A percentile compares a stretch with the other conserved stretches of the same genome.
phyloP scores from a whole-genome alignment of 2,329 filamentous ascomycete species.

The Dothideomycetidae sp. region DNA sequence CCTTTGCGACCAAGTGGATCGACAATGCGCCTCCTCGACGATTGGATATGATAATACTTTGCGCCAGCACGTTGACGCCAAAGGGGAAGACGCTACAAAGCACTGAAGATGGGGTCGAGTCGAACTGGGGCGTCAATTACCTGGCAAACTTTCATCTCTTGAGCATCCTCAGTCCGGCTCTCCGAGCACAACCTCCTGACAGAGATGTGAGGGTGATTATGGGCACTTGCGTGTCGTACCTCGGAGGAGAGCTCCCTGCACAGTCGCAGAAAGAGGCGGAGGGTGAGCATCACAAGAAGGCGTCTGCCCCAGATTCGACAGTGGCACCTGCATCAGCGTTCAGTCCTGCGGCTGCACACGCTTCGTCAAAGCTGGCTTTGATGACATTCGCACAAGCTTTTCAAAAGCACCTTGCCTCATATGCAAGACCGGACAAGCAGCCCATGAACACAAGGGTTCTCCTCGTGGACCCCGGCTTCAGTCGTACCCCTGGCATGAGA shows the following conservation, averaged over 20 bases:
- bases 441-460: constrained; percentile 74
- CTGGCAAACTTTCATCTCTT: constrained; percentile 91
- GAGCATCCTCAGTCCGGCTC: constrained; percentile 76
- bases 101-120: constrained; percentile 70
- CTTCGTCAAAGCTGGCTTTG: constrained; percentile 51
- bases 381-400: constrained; percentile 83
- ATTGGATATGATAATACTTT: constrained; percentile 81
- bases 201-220: constrained; percentile 83
- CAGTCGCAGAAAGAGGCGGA: constrained; percentile 32
- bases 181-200: constrained; percentile 83
- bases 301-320: constrained; percentile 24
- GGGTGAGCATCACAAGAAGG: constrained; percentile 45
- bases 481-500: constrained; percentile 73
- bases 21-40: constrained; percentile 83
- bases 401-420: constrained; percentile 79
- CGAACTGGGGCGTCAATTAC: constrained; percentile 90
- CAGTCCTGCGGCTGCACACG: constrained; percentile 32
- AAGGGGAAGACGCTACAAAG: constrained; percentile 41
- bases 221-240: constrained; percentile 76
- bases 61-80: constrained; percentile 64
- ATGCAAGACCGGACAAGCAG: constrained; percentile 67
- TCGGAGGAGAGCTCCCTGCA: constrained; percentile 51
- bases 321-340: constrained; percentile 22
- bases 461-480: constrained; percentile 73
- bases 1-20: constrained; percentile 95